phyloP scores from a whole-genome alignment of 2,329 filamentous ascomycete species.

The Alternaria sp. region DNA sequence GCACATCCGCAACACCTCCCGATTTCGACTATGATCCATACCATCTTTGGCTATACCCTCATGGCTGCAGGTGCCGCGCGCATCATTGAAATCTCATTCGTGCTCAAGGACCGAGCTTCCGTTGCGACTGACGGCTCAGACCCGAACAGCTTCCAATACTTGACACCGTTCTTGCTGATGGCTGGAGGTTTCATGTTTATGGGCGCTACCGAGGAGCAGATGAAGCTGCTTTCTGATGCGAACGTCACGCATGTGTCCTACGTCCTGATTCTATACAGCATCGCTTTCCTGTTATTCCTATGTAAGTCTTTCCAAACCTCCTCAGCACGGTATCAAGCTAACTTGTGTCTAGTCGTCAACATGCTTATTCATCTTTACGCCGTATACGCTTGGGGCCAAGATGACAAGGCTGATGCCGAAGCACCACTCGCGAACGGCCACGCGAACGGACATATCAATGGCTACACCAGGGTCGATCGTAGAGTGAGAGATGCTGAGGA shows the following conservation, averaged over 20 bases:
- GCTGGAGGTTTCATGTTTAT: constrained; percentile 96
- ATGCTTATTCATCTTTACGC: constrained; percentile 88
- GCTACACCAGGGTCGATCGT: constrained; percentile 60
- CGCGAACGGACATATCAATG: constrained; percentile 35
- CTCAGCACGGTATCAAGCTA: constrained; percentile 9
- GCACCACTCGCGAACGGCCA: constrained; percentile 42
- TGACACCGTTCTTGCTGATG: constrained; percentile 79
- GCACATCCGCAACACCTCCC: constrained; percentile 84
- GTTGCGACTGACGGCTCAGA: constrained; percentile 73
- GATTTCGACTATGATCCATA: constrained; percentile 87
- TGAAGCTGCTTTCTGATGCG: constrained; percentile 76
- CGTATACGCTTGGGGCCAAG: constrained; percentile 61
- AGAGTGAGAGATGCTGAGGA: constrained; percentile 83
- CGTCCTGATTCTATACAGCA: constrained; percentile 87
- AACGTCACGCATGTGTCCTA: constrained; percentile 90
- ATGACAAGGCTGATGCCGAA: constrained; percentile 48
- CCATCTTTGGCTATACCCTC: constrained; percentile 90
- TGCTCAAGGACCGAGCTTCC: constrained; percentile 75
- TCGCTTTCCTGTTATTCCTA: constrained; percentile 90
- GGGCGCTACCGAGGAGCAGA: constrained; percentile 97
- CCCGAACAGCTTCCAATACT: constrained; percentile 75
- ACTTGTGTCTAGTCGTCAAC: constrained; percentile 68
- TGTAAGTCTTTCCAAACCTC: constrained; percentile 59
- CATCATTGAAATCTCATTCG: constrained; percentile 90
- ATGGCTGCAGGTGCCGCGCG: constrained; percentile 87